Evolutionary conservation across 2,329 filamentous ascomycete species (phyloP).

Genomic region (Aspergillus calidoustus): DNA sequence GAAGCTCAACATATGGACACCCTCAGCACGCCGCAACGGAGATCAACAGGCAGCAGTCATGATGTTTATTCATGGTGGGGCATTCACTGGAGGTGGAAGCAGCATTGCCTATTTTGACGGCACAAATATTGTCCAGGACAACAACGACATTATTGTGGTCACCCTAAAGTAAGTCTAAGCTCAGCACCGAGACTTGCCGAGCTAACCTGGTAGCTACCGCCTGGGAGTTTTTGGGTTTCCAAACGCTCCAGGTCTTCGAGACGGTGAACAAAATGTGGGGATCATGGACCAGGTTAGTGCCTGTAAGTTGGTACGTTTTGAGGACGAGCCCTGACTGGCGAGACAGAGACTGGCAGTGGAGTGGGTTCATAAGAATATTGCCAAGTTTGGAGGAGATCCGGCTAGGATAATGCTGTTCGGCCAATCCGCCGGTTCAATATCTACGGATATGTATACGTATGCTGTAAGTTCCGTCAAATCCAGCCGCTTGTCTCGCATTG

Average conservation of each 20-base stretch:
- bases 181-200: no score
- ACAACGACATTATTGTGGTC: conserved; percentile 24
- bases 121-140: conserved; percentile 20
- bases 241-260: conserved; percentile 20
- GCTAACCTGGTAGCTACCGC: no score
- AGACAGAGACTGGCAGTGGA: conserved; percentile 8
- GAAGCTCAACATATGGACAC: conserved; percentile 26
- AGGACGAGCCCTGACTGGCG: no score
- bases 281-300: conserved; percentile 28
- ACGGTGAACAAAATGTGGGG: conserved; percentile 20
- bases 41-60: conserved; percentile 19
- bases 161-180: conserved; percentile 23
- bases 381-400: conserved; percentile 18
- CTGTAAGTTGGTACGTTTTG: no score
- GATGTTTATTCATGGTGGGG: conserved; percentile 27
- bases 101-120: conserved; percentile 21
- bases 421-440: conserved; percentile 16
- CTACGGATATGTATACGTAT: conserved; percentile 13
- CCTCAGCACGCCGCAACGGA: conserved; percentile 5
- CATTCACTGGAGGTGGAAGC: conserved; percentile 16
- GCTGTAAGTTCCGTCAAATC: no score
- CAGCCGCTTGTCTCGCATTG: no score
- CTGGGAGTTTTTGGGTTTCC: conserved; percentile 27
- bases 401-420: conserved; percentile 12
- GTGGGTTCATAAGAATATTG: conserved; percentile 19